These are phyloP conservation scores for Epicoccum sorghinum DNA, from an alignment of 2,329 filamentous ascomycete species.

Conservation along the genomic window DNA sequence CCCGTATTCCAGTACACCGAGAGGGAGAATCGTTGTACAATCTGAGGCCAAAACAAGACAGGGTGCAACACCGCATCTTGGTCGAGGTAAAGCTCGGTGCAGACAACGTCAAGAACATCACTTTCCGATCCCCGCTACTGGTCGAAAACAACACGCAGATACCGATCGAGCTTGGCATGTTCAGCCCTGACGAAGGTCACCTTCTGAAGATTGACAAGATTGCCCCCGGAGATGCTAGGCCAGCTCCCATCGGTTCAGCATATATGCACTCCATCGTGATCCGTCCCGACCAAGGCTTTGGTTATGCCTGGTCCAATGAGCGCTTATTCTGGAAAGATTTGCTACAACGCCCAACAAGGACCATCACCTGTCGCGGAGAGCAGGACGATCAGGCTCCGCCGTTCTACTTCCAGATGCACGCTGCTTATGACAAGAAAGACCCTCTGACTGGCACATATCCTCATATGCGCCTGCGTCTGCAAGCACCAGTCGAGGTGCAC, in stretches of 20 bases:
- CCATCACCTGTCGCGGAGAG: slow-evolving; percentile 87
- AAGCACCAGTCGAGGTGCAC: slow-evolving; percentile 90
- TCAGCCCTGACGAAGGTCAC: slow-evolving; percentile 83
- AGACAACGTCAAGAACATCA: slow-evolving; percentile 98
- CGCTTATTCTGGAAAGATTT: slow-evolving; percentile 92
- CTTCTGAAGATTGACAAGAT: slow-evolving; percentile 98
- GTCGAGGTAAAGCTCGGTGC: slow-evolving; percentile 90
- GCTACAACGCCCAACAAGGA: slow-evolving; percentile 80
- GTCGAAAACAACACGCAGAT: slow-evolving; percentile 98
- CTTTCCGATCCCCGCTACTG: slow-evolving; percentile 85
- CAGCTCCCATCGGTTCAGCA: slow-evolving; percentile 89
- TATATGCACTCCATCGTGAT: slow-evolving; percentile 88
- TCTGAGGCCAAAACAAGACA: slow-evolving; percentile 83
- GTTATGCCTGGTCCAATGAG: slow-evolving; percentile 93
- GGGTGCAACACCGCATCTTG: slow-evolving; percentile 84
- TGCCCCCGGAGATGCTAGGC: slow-evolving; percentile 84
- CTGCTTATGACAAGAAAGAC: slow-evolving; percentile 81
- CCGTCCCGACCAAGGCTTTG: slow-evolving; percentile 92
- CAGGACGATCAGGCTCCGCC: slow-evolving; percentile 75
- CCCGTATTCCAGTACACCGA: slow-evolving; percentile 86
- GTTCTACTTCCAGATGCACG: slow-evolving; percentile 96
- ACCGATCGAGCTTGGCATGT: slow-evolving; percentile 90
- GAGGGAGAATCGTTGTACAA: slow-evolving; percentile 93
- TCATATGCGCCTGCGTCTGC: slow-evolving; percentile 91
- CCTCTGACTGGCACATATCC: slow-evolving; percentile 86